Evolutionary conservation across 2,329 filamentous ascomycete species (phyloP).

Genomic region (Calonectria montana): DNA sequence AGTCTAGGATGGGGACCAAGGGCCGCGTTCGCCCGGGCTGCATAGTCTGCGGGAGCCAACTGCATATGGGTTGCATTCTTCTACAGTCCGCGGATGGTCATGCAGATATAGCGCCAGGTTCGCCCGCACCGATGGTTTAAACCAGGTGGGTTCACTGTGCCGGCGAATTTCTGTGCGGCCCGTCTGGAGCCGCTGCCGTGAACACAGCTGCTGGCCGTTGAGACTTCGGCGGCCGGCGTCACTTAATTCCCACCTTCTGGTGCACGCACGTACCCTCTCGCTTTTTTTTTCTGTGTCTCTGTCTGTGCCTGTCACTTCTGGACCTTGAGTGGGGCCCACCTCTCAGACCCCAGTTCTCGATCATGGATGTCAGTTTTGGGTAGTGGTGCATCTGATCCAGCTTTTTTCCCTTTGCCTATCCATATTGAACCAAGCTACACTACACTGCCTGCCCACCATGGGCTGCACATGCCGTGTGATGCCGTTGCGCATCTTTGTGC

Average conservation of each 20-base stretch:
- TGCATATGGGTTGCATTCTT: slow-evolving; percentile 7
- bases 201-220: neutral
- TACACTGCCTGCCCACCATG: slow-evolving; percentile 49
- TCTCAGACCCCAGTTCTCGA: slow-evolving; percentile 29
- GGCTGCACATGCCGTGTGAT: slow-evolving; percentile 59
- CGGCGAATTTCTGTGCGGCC: neutral
- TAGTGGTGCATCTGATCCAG: slow-evolving; percentile 31
- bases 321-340: slow-evolving; percentile 30
- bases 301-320: neutral
- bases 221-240: slow-evolving; percentile 2
- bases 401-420: slow-evolving; percentile 32
- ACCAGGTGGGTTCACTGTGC: neutral
- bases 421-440: slow-evolving; percentile 13
- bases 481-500: slow-evolving; percentile 61
- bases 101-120: slow-evolving; percentile 6
- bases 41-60: neutral
- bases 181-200: neutral
- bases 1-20: neutral
- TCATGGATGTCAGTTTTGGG: slow-evolving; percentile 33
- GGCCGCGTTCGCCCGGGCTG: neutral
- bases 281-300: neutral
- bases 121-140: neutral
- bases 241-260: slow-evolving; percentile 2
- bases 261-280: neutral
- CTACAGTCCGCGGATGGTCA: neutral